A percentile compares a stretch with the other conserved stretches of the same genome.
Evolutionary conservation across 2,329 filamentous ascomycete genomes (phyloP).

Genomic region (Colletotrichum scovillei): DNA sequence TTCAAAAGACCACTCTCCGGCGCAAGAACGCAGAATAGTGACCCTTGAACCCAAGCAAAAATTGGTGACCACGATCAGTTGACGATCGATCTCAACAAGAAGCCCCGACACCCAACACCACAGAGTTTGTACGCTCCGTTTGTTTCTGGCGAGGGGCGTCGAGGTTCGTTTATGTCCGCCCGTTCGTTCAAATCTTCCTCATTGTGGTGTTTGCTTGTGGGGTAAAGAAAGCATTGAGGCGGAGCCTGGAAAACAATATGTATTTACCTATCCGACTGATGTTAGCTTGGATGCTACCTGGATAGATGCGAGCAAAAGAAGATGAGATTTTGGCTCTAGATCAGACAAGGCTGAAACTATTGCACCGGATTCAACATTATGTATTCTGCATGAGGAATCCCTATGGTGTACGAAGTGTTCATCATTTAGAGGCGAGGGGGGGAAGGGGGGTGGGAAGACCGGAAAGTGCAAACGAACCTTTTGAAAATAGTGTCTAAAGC

Average conservation of each 20-base stretch:
- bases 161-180: constrained; percentile 74
- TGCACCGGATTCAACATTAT: constrained; percentile 71
- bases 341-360: constrained; percentile 79
- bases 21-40: not conserved
- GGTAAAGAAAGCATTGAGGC: constrained; percentile 35
- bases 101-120: constrained; percentile 61
- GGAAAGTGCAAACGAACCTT: constrained; percentile 22
- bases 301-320: constrained; percentile 38
- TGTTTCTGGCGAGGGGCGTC: constrained; percentile 60
- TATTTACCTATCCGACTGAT: constrained; percentile 55
- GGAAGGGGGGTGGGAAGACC: not conserved
- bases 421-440: constrained; percentile 59
- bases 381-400: constrained; percentile 77
- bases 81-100: constrained; percentile 75
- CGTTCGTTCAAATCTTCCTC: constrained; percentile 77
- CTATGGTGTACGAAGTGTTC: constrained; percentile 70
- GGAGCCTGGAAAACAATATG: not conserved
- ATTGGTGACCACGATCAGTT: constrained; percentile 62
- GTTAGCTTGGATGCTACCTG: constrained; percentile 49
- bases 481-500: constrained; percentile 25
- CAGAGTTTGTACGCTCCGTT: constrained; percentile 72
- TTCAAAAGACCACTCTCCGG: not conserved
- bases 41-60: not conserved
- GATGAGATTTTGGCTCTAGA: constrained; percentile 49
- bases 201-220: constrained; percentile 46